A percentile compares a stretch with the other conserved stretches of the same genome.
phyloP scores from a whole-genome alignment of 257 asterid genomes.

The Phtheirospermum japonicum region DNA sequence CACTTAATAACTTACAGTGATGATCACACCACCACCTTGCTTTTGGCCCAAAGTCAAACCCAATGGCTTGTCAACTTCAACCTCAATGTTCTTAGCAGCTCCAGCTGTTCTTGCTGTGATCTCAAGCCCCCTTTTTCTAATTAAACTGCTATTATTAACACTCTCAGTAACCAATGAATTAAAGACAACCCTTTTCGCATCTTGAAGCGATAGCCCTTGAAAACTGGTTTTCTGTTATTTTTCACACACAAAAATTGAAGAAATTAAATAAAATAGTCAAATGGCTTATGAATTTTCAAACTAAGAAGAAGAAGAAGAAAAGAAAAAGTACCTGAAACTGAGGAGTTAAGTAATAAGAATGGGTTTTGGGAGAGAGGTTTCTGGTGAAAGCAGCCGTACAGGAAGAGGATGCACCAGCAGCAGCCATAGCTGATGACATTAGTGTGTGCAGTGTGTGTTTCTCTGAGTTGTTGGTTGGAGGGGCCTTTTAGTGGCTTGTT shows the following conservation, averaged over 20 bases:
- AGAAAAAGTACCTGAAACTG: conserved; percentile 43
- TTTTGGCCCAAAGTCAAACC: conserved; percentile 93
- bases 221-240: conserved; percentile 60
- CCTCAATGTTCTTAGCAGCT: conserved; percentile 83
- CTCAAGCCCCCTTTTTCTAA: conserved; percentile 41
- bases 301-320: neutral
- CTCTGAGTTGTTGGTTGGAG: conserved; percentile 20
- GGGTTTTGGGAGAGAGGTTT: conserved; percentile 37
- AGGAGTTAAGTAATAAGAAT: conserved; percentile 31
- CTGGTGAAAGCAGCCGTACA: conserved; percentile 52
- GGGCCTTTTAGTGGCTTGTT: conserved; percentile 22
- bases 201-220: conserved; percentile 62
- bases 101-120: conserved; percentile 60
- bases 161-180: conserved; percentile 43
- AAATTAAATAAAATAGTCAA: too few species aligned
- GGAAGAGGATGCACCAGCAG: conserved; percentile 64
- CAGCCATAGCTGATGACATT: conserved; percentile 59
- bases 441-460: conserved; percentile 20
- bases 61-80: conserved; percentile 93
- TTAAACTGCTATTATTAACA: conserved; percentile 6
- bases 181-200: conserved; percentile 54
- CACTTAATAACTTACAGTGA: conserved; percentile 53
- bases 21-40: conserved; percentile 85
- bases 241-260: neutral
- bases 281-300: neutral